phyloP scores from a whole-genome alignment of 257 asterid species.

The Datura wrightii region DNA sequence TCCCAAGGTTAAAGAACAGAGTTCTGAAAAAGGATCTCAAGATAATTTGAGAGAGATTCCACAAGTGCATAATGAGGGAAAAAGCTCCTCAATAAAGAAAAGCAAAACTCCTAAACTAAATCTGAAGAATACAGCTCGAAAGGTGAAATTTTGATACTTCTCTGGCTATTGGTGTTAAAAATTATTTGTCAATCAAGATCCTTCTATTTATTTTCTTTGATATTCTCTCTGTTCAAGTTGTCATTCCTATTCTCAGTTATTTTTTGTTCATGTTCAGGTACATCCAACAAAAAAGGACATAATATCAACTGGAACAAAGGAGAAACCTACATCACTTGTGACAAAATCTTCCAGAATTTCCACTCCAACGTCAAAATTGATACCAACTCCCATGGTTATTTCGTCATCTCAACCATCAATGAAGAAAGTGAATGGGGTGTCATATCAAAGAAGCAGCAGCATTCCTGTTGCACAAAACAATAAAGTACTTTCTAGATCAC shows the following conservation, averaged over 20 bases:
- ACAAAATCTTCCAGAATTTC: conserved; percentile 50
- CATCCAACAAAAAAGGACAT: conserved; percentile 54
- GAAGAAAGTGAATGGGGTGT: conserved; percentile 48
- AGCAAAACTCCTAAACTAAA: conserved; percentile 45
- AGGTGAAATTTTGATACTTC: conserved; percentile 50
- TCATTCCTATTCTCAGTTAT: conserved; percentile 21
- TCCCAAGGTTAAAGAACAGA: conserved; percentile 28
- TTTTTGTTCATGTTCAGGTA: conserved; percentile 51
- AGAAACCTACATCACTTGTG: conserved; percentile 54
- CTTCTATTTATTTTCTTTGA: background rate
- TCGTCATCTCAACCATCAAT: conserved; percentile 47
- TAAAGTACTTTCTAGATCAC: conserved; percentile 44
- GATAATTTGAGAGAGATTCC: conserved; percentile 32
- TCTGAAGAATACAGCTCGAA: conserved; percentile 43
- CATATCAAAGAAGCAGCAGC: conserved; percentile 40
- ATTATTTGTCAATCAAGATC: background rate
- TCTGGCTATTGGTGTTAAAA: background rate
- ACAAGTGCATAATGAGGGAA: background rate
- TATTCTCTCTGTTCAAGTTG: conserved; percentile 9
- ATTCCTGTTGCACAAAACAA: conserved; percentile 42
- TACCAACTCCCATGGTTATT: conserved; percentile 15
- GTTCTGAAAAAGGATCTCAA: conserved; percentile 37
- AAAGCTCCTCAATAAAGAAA: conserved; percentile 38
- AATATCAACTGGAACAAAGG: conserved; percentile 43
- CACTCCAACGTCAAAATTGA: conserved; percentile 45